phyloP scores from a whole-genome alignment of 129 eudicot genomes.

The Silybum marianum region DNA sequence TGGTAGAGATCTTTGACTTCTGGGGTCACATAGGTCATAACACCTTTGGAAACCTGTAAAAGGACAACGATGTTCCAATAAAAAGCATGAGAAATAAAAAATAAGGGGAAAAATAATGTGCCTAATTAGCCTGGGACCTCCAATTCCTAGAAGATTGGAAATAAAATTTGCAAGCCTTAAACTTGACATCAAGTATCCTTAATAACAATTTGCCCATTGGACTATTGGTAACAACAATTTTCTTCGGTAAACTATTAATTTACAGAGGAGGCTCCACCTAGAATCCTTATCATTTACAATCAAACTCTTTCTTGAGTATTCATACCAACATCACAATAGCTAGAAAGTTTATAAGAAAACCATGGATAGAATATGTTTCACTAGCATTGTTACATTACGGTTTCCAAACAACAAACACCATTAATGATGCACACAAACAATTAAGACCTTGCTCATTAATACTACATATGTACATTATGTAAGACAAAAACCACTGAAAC shows the following conservation, averaged over 20 bases:
- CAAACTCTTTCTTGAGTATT: neutral
- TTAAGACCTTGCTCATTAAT: neutral
- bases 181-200: too few species aligned
- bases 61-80: neutral
- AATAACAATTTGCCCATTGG: neutral
- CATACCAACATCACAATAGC: neutral
- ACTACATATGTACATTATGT: neutral
- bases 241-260: neutral
- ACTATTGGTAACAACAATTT: neutral
- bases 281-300: neutral
- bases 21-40: conserved; percentile 75
- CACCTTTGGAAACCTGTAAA: conserved; percentile 76
- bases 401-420: neutral
- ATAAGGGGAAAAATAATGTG: neutral
- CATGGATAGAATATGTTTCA: neutral
- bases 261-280: neutral
- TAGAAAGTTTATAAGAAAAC: neutral
- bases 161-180: too few species aligned
- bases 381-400: neutral
- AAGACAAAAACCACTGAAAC: neutral
- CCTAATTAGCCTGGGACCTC: too few species aligned
- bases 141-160: too few species aligned
- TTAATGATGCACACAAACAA: neutral
- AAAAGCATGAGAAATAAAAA: neutral
- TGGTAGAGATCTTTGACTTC: conserved; percentile 84